These are phyloP conservation scores for Amaranthus palmeri DNA, from an alignment of 148 eudicot genomes.

Conservation along the genomic window DNA sequence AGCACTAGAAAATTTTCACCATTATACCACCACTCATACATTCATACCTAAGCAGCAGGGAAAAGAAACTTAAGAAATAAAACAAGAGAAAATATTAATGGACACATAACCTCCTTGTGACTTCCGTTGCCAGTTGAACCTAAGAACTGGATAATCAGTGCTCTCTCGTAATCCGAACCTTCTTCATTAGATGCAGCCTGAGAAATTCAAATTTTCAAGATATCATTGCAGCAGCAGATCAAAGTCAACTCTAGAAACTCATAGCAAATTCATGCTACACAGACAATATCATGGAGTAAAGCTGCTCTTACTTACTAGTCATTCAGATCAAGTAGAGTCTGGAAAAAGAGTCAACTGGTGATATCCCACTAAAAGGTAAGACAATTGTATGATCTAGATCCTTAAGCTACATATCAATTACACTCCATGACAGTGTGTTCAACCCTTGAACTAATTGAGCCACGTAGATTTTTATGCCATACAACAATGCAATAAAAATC, in stretches of 20 bases:
- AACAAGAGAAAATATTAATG: conserved; percentile 3
- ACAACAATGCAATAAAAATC: background rate
- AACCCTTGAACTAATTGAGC: background rate
- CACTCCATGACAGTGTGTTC: too few relatives aligned
- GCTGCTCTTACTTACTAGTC: background rate
- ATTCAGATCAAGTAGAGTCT: too few relatives aligned
- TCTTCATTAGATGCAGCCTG: conserved; percentile 77
- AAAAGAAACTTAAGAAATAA: conserved; percentile 7
- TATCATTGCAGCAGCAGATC: background rate
- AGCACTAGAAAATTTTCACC: background rate
- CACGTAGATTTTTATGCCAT: background rate
- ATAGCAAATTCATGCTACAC: background rate
- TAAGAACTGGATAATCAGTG: conserved; percentile 65
- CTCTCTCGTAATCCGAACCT: conserved; percentile 67
- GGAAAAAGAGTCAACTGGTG: background rate
- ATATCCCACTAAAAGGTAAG: background rate
- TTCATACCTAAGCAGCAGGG: background rate
- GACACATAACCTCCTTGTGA: conserved; percentile 46
- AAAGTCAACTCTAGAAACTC: background rate
- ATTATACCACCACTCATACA: background rate
- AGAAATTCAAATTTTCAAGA: conserved; percentile 13
- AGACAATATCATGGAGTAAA: background rate
- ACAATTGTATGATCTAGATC: background rate
- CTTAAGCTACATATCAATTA: background rate
- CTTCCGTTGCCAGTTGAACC: conserved; percentile 38